phyloP scores from a whole-genome alignment of 768 basidiomycete genomes.

The Tubosaeta sp. region DNA sequence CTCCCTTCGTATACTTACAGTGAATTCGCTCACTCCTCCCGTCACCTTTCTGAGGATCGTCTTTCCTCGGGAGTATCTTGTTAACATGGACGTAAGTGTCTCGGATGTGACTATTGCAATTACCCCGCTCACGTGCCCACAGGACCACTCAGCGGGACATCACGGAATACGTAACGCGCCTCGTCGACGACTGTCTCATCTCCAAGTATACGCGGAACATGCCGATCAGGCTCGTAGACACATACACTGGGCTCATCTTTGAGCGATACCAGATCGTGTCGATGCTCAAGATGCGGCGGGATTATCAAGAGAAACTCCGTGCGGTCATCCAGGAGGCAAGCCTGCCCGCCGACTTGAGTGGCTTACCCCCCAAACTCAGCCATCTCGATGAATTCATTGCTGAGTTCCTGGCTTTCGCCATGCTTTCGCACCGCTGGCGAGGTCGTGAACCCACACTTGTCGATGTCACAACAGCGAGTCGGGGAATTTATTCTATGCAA shows the following conservation, averaged over 20 bases:
- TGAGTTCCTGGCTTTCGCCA: constrained; percentile 22
- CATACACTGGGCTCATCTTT: constrained; percentile 24
- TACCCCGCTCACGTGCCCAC: background rate
- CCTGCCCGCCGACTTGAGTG: background rate
- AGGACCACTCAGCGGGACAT: constrained; percentile 6
- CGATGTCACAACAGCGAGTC: constrained; percentile 10
- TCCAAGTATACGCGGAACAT: constrained; percentile 12
- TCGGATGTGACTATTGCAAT: background rate
- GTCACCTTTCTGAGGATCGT: too few species aligned
- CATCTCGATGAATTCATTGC: constrained; percentile 11
- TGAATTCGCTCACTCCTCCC: too few species aligned
- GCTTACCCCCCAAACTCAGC: background rate
- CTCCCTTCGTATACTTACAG: too few species aligned
- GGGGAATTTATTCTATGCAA: constrained; percentile 18
- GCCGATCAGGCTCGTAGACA: constrained; percentile 24
- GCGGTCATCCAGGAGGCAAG: constrained; percentile 4
- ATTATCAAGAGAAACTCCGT: constrained; percentile 6
- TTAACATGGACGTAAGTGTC: constrained; percentile 6
- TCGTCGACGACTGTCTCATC: constrained; percentile 15
- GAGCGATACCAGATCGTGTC: constrained; percentile 12
- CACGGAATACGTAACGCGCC: constrained; percentile 7
- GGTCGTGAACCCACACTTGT: constrained; percentile 12
- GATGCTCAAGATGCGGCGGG: constrained; percentile 13
- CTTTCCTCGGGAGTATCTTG: too few species aligned
- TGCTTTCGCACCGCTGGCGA: constrained; percentile 28